Percentiles rank a stretch among this genome's conserved stretches.
Evolutionary conservation across 352 stramenopile genomes (phyloP).

Genomic region (Peronospora farinosa): DNA sequence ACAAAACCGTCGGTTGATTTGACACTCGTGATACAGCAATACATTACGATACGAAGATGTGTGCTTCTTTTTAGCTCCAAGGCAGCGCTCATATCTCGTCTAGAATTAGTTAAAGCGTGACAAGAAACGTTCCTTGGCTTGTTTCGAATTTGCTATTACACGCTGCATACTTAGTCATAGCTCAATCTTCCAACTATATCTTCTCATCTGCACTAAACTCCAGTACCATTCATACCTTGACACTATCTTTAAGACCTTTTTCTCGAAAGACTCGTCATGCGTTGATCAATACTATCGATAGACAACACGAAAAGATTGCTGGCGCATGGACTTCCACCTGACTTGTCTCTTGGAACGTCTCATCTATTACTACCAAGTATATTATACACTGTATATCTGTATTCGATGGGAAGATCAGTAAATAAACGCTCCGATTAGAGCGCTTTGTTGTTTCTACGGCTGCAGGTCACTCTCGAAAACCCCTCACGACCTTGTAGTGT

Average conservation of each 20-base stretch:
- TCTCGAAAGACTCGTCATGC: not conserved
- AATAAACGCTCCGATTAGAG: conserved; percentile 22
- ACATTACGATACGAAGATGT: conserved; percentile 8
- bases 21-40: conserved; percentile 2
- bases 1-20: conserved; percentile 6
- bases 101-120: not conserved
- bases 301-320: not conserved
- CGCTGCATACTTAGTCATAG: not conserved
- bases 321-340: not conserved
- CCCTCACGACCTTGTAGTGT: conserved; percentile 1
- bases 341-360: not conserved
- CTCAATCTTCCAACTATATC: not conserved
- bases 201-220: not conserved
- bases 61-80: not conserved
- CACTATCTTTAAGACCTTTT: not conserved
- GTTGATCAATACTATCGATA: conserved; percentile 3
- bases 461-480: conserved; percentile 27
- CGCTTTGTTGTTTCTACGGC: conserved; percentile 6
- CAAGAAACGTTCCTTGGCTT: conserved; percentile 13
- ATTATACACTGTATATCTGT: not conserved
- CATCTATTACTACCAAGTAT: not conserved
- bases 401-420: conserved; percentile 11
- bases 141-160: not conserved
- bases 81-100: not conserved
- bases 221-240: not conserved